Evolutionary conservation across 2,329 filamentous ascomycete species (phyloP).

Genomic region (Blastomyces silverae): DNA sequence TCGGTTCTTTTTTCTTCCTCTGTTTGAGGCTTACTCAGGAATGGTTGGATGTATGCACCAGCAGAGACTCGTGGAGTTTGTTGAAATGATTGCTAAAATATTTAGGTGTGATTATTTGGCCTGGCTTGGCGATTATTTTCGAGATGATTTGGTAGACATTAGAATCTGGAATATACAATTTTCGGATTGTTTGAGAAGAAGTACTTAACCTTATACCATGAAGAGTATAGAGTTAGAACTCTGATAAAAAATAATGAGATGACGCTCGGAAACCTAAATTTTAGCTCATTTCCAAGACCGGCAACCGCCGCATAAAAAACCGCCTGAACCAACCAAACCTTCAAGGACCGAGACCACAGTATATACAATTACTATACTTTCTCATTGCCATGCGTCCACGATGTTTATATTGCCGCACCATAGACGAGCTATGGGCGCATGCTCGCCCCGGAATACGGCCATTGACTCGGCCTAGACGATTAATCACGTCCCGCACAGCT

Average conservation of each 20-base stretch:
- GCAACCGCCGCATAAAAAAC: not conserved
- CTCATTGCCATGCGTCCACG: conserved; percentile 16
- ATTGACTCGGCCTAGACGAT: not conserved
- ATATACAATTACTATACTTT: not conserved
- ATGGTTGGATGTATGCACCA: too few relatives aligned
- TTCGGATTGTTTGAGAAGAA: too few relatives aligned
- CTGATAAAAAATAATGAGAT: too few relatives aligned
- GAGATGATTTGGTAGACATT: not conserved
- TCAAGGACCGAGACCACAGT: not conserved
- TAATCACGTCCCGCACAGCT: not conserved
- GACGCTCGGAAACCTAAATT: not conserved
- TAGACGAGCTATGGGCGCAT: conserved; percentile 15
- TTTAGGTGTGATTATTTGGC: too few relatives aligned
- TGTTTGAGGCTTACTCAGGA: too few relatives aligned
- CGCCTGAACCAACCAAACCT: not conserved
- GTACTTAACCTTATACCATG: too few relatives aligned
- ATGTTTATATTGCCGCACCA: conserved; percentile 11
- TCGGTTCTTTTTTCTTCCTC: too few relatives aligned
- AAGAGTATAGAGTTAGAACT: too few relatives aligned
- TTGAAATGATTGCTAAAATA: too few relatives aligned
- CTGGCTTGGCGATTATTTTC: too few relatives aligned
- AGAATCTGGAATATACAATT: too few relatives aligned
- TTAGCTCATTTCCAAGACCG: not conserved
- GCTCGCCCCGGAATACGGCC: not conserved
- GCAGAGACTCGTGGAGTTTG: too few relatives aligned